Conservation (phyloP, 148 eudicot species). For the Nyssa sinensis region DNA sequence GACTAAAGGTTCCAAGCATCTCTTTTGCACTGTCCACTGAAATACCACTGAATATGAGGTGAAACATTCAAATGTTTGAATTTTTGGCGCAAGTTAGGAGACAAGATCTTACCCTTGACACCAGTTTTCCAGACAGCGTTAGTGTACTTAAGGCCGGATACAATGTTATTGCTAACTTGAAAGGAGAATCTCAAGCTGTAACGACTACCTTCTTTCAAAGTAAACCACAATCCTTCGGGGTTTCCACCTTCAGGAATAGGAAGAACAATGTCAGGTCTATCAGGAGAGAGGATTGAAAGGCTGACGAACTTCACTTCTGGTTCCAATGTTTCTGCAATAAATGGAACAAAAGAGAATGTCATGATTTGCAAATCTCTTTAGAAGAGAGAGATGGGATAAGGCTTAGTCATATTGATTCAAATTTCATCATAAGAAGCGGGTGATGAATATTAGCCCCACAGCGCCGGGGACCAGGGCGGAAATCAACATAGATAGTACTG, state of each 20-base stretch:
- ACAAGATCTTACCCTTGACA: conserved; percentile 43
- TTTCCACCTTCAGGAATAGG: conserved; percentile 64
- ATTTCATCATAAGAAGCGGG: background rate
- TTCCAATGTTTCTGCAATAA: conserved; percentile 49
- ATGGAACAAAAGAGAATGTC: conserved; percentile 10
- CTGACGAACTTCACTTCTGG: conserved; percentile 69
- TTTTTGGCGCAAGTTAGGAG: background rate
- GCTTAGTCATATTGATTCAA: background rate
- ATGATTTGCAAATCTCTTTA: background rate
- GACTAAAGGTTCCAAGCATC: conserved; percentile 78
- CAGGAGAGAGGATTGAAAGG: conserved; percentile 53
- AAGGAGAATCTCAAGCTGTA: conserved; percentile 64
- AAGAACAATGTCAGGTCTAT: conserved; percentile 57
- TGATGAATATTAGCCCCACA: background rate
- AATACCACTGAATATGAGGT: conserved; percentile 4
- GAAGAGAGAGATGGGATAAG: background rate
- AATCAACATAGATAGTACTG: background rate
- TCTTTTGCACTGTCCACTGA: conserved; percentile 60
- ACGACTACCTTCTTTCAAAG: conserved; percentile 64
- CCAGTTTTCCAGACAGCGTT: conserved; percentile 74
- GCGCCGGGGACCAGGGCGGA: background rate
- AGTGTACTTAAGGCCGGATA: conserved; percentile 59
- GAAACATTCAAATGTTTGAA: conserved; percentile 4
- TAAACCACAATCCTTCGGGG: conserved; percentile 65
- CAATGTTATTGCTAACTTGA: conserved; percentile 60